Evolutionary conservation across 2,329 filamentous ascomycete species (phyloP).

Genomic region (Graphilbum sp.): DNA sequence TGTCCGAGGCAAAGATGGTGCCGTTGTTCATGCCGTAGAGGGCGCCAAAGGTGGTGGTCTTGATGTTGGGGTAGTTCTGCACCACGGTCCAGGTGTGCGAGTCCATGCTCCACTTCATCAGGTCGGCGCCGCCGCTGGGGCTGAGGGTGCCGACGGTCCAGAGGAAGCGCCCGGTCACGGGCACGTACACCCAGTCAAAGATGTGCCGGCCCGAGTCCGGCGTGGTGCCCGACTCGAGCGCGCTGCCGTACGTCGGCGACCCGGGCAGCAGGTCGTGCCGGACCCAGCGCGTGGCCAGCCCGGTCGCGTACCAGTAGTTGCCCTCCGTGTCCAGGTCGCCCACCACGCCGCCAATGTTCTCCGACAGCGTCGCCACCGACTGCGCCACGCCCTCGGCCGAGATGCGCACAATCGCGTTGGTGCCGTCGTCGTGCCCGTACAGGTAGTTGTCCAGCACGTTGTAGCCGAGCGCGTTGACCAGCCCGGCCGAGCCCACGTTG

Average conservation of each 20-base stretch:
- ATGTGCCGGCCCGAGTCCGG: neutral
- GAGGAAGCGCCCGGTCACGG: conserved; percentile 1
- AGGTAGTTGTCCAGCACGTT: conserved; percentile 10
- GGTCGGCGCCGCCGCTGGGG: neutral
- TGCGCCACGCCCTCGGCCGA: conserved; percentile 3
- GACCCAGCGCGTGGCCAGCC: neutral
- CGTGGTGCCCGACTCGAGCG: conserved; percentile 1
- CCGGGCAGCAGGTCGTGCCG: conserved; percentile 3
- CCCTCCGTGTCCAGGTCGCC: conserved; percentile 6
- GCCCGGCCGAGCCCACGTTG: conserved; percentile 2
- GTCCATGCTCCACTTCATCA: conserved; percentile 4
- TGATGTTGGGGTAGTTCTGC: conserved; percentile 1
- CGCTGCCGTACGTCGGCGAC: conserved; percentile 3
- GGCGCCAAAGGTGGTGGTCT: conserved; percentile 1
- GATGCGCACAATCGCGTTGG: conserved; percentile 7
- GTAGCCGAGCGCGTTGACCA: conserved; percentile 9
- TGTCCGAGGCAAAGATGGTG: neutral
- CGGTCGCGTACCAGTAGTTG: conserved; percentile 5
- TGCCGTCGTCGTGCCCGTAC: conserved; percentile 5
- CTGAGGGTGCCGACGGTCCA: conserved; percentile 1
- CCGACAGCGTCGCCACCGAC: neutral
- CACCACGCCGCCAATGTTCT: neutral
- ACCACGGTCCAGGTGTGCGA: conserved; percentile 3
- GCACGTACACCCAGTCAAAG: conserved; percentile 4
- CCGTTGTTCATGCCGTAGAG: conserved; percentile 4